phyloP scores from a whole-genome alignment of 441 rosid species.

The Euphorbia celastroides region DNA sequence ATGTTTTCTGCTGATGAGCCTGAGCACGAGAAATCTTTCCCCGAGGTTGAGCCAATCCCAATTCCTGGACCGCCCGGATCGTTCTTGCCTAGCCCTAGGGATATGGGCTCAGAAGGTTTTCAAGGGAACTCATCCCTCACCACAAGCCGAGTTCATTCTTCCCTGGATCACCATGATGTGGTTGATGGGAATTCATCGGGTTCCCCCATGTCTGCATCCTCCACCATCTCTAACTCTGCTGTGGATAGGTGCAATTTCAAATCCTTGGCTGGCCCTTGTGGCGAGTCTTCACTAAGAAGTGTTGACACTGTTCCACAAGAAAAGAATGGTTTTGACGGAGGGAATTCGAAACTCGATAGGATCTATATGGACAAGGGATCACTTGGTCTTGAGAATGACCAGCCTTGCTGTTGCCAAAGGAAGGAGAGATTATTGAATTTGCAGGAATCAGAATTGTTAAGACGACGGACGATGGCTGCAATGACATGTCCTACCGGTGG shows the following conservation, averaged over 20 bases:
- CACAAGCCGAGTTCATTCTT: conserved; percentile 64
- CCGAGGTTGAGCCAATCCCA: conserved; percentile 85
- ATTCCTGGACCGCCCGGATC: conserved; percentile 99
- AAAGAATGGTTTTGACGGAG: conserved; percentile 25
- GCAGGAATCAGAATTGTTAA: conserved; percentile 53
- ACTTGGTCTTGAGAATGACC: conserved; percentile 32
- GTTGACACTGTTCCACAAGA: conserved; percentile 31
- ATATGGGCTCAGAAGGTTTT: conserved; percentile 68
- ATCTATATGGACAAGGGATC: conserved; percentile 28
- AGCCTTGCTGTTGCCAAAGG: conserved; percentile 85
- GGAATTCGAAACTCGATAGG: conserved; percentile 27
- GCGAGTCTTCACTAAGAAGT: conserved; percentile 33
- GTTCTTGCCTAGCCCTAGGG: conserved; percentile 90
- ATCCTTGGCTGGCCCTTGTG: conserved; percentile 4
- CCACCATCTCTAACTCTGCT: conserved; percentile 59
- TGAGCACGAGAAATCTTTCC: conserved; percentile 44
- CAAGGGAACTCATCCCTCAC: conserved; percentile 79
- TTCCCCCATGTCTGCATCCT: conserved; percentile 68
- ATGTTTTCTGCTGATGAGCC: conserved; percentile 54
- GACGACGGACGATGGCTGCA: conserved; percentile 46
- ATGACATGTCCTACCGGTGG: conserved; percentile 30
- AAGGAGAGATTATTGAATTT: conserved; percentile 53
- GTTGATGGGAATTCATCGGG: conserved; percentile 53
- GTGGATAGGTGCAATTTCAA: conserved; percentile 26
- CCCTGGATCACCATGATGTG: conserved; percentile 60